Evolutionary conservation across 2,329 filamentous ascomycete genomes (phyloP).

Genomic region (Aspergillus hortae): DNA sequence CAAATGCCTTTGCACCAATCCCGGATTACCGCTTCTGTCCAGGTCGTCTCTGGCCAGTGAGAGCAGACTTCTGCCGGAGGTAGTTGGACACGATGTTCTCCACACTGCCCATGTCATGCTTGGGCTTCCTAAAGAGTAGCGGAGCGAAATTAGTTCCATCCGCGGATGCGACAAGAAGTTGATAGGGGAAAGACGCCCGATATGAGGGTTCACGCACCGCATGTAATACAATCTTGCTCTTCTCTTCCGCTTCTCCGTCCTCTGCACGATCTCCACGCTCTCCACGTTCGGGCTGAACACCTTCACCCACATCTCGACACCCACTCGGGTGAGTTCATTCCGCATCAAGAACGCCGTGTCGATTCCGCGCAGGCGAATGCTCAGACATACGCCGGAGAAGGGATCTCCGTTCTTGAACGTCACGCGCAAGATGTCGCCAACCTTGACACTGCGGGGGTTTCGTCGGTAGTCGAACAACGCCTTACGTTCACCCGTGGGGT

Average conservation of each 20-base stretch:
- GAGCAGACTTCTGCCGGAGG: constrained; percentile 50
- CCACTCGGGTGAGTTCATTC: constrained; percentile 79
- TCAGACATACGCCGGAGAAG: constrained; percentile 83
- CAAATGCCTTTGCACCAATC: constrained; percentile 1
- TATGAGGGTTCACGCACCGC: constrained; percentile 49
- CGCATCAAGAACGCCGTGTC: constrained; percentile 85
- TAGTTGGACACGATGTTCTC: constrained; percentile 73
- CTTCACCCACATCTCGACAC: constrained; percentile 98
- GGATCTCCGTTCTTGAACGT: constrained; percentile 81
- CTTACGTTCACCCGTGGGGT: constrained; percentile 78
- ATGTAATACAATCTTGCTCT: constrained; percentile 88
- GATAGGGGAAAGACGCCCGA: not conserved
- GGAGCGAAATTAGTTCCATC: constrained; percentile 11
- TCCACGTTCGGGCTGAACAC: constrained; percentile 85
- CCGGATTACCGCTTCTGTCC: constrained; percentile 14
- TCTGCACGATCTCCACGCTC: constrained; percentile 90
- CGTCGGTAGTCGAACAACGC: constrained; percentile 70
- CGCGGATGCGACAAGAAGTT: not conserved
- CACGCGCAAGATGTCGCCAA: constrained; percentile 88
- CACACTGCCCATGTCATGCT: constrained; percentile 83
- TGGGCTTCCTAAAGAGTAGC: constrained; percentile 54
- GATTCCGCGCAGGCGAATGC: constrained; percentile 80
- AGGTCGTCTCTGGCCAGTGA: constrained; percentile 28
- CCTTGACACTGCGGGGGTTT: constrained; percentile 74
- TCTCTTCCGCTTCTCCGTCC: constrained; percentile 76